Conservation (phyloP, 495 filamentous ascomycete species). For the Cetradonia linearis region DNA sequence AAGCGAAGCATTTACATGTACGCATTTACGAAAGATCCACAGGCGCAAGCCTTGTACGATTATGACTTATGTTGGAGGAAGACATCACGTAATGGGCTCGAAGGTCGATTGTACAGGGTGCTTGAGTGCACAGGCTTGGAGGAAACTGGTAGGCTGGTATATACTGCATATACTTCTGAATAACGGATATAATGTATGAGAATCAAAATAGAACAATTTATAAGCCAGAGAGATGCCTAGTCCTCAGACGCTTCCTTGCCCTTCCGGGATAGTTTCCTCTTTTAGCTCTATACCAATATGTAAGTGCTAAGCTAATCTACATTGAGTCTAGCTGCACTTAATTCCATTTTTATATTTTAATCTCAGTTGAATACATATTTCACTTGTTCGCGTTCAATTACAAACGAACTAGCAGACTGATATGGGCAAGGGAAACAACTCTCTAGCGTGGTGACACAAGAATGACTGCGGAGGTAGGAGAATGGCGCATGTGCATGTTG, state of each 20-base stretch:
- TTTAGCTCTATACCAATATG: too few species aligned
- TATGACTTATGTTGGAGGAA: conserved; percentile 9
- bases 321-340: too few species aligned
- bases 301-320: too few species aligned
- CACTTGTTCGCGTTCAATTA: too few species aligned
- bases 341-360: too few species aligned
- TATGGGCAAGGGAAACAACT: too few species aligned
- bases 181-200: not conserved
- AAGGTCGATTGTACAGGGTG: conserved; percentile 3
- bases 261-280: too few species aligned
- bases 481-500: conserved; percentile 17
- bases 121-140: conserved; percentile 9
- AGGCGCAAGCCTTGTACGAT: conserved; percentile 19
- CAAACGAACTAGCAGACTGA: too few species aligned
- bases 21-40: conserved; percentile 21
- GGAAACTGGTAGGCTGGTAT: conserved; percentile 12
- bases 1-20: conserved; percentile 17
- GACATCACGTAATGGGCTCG: conserved; percentile 7
- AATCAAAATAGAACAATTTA: not conserved
- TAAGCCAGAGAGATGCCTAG: not conserved
- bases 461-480: too few species aligned
- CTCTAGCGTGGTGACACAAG: too few species aligned
- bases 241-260: not conserved
- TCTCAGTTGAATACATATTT: too few species aligned
- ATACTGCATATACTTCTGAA: conserved; percentile 16